phyloP scores from a whole-genome alignment of 345 rosid genomes.

The Syzygium oleosum region DNA sequence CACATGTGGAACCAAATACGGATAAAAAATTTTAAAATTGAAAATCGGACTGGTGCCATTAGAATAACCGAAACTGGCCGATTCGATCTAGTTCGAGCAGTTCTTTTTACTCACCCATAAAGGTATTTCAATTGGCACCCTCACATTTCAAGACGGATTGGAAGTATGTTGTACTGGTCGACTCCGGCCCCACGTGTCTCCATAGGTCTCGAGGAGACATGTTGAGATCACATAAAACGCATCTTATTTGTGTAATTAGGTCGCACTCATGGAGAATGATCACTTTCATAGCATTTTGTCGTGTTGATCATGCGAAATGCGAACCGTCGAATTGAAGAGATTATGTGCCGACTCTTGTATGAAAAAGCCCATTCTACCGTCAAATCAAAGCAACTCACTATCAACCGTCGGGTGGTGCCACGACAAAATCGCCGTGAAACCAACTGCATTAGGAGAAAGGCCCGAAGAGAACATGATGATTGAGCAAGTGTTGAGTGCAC shows the following conservation, averaged over 20 bases:
- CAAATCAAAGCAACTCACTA: neutral
- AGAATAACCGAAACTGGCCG: no score
- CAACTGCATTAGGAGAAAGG: neutral
- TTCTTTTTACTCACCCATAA: no score
- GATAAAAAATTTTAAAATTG: no score
- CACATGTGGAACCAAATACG: no score
- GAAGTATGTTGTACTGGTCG: no score
- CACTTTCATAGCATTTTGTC: neutral
- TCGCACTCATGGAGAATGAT: neutral
- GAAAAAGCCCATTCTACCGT: neutral
- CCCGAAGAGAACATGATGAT: neutral
- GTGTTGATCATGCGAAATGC: neutral
- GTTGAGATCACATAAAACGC: neutral
- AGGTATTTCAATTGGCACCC: no score
- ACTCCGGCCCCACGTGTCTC: no score
- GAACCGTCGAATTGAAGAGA: neutral
- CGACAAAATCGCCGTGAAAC: neutral
- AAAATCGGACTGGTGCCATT: no score
- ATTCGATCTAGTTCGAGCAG: no score
- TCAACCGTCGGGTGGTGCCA: neutral
- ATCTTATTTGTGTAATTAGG: neutral
- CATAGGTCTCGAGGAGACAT: neutral
- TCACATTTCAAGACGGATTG: no score
- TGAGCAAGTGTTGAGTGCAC: neutral
- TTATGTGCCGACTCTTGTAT: neutral